Evolutionary conservation across 345 rosid genomes (phyloP), one percentile per base, ranked within the genome.

Genomic region (Aethionema arabicum): DNA sequence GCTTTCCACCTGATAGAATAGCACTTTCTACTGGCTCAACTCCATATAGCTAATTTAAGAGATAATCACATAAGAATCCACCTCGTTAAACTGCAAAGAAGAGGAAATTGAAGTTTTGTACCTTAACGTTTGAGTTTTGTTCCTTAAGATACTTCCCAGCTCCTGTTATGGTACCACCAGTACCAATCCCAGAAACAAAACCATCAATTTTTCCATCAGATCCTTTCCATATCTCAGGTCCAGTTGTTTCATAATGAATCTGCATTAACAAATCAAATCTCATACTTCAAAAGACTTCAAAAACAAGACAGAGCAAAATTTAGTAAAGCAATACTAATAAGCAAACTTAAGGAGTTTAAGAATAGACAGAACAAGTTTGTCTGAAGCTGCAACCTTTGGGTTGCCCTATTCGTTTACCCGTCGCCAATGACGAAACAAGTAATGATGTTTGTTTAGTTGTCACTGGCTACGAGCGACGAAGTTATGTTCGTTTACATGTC

Each of bases 91-190:
- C 2, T 16, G 32, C 13, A 63, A 54, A 61, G 43, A 53, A 7
- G 37, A 50, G 41, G 29, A 51, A 59, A 58, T 31, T 27, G 11
- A 31, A n/a, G 31, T 49, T 56, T 56, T 66, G 31, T 67, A 88
- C 98, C 88, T 83, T 91, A 14, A 91, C 68, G 49, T 83, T 56
- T 0, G 95, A 80, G 55, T 88, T 86, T 40, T 85, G 84, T 69
- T 88, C 98, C 67, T 82, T 91, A 5, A 91, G 87, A 73, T 76
- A 88, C 67, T 83, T 91, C 12, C 98, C 98, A 4, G 77, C 79
- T 65, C 98, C 96, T 11, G 98, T 86, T 36, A 88, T 76, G 55
- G 96, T 91, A 65, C 98, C 98, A 16, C 98, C 98, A 41, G 98
- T 91, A 59, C 98, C 95, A 46, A 91, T 88, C 32, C 98, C 98